Base-by-base conservation (phyloP, 495 filamentous ascomycete genomes). In the Penicillium arizonense region DNA sequence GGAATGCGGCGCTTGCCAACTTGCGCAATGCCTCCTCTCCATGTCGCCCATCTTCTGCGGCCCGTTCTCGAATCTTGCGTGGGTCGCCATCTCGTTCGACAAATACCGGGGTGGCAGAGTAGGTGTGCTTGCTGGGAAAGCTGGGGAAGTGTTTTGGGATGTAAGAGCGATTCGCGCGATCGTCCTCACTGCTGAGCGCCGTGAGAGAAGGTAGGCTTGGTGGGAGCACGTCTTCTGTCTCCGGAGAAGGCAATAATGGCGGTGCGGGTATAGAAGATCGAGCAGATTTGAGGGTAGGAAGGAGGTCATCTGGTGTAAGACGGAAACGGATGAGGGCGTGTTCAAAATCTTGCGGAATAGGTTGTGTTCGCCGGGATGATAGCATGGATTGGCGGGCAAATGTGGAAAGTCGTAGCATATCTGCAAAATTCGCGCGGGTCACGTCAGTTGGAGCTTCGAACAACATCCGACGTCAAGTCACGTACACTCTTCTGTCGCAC, bases 121-220 rank as follows among this genome's bases (percentile, higher is more conserved):
- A 92, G 12, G 88, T 88, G 65, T 92, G 88, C 61, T 80, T 82
- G 56, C 83, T 83, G 7, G 88, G 88, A 35, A 90, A 84, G 18
- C 78, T 63, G 9, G 88, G 88, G 52, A 92, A 86, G 46, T 87
- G 79, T 44, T 69, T 74, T 1, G 87, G 87, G 40, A 90, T 82
- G 52, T 86, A 85, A 23, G 68, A 62, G 55, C 69, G 74, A 21
- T 60, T 62, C 23, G 68, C 65, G 43, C 77, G 78, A 30, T 84
- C 77, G 28, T 70, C 63, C 36, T 76, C 71, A 8, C 74, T 79
- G 33, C 76, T 81, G 14, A 89, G 70, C 1, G 76, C 63, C 4
- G 79, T 82, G 7, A 88, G 65, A 4, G 86, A 76, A 20, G 75
- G 71, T 3, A 68, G 62, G 36, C 65, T 71, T 34, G 70, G 72